A percentile compares a stretch with the other conserved stretches of the same genome.
Evolutionary conservation across 148 eudicot species (phyloP).

Genomic region (Silene latifolia): DNA sequence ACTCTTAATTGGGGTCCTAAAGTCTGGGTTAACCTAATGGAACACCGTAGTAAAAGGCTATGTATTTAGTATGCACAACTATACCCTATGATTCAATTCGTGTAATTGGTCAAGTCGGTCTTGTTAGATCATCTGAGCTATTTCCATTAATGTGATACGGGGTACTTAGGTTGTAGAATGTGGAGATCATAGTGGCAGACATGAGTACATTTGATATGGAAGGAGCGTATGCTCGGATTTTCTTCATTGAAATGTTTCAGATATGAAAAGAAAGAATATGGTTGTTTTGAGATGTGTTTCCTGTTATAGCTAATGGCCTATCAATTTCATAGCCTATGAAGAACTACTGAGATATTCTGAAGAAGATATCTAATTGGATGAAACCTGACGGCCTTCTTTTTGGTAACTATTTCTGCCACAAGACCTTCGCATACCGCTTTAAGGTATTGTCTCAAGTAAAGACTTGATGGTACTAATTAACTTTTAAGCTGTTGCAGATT

Average conservation of each 20-base stretch:
- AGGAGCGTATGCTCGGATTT: conserved; percentile 71
- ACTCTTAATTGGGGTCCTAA: too few species aligned
- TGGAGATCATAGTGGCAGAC: conserved; percentile 80
- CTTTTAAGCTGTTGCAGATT: not conserved
- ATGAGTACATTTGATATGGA: conserved; percentile 85
- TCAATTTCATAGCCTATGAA: conserved; percentile 70
- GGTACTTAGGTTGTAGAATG: conserved; percentile 68
- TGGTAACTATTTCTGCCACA: conserved; percentile 92
- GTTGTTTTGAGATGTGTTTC: conserved; percentile 1
- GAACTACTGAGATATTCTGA: conserved; percentile 78
- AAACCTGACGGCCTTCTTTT: conserved; percentile 73
- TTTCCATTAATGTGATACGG: conserved; percentile 27
- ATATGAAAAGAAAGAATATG: conserved; percentile 23
- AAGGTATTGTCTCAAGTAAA: conserved; percentile 46
- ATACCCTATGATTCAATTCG: too few species aligned
- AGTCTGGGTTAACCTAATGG: too few species aligned
- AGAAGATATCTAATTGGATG: conserved; percentile 92
- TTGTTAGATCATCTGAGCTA: conserved; percentile 5
- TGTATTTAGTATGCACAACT: too few species aligned
- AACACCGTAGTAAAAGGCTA: too few species aligned
- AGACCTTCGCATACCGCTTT: conserved; percentile 84
- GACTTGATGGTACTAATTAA: not conserved
- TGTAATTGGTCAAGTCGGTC: too few species aligned
- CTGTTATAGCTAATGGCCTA: not conserved
- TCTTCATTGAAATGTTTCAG: conserved; percentile 97